Percentiles rank a stretch among this genome's conserved stretches.
These are phyloP conservation scores for Lonicera japonica DNA, from an alignment of 129 eudicot species.

Conservation along the genomic window DNA sequence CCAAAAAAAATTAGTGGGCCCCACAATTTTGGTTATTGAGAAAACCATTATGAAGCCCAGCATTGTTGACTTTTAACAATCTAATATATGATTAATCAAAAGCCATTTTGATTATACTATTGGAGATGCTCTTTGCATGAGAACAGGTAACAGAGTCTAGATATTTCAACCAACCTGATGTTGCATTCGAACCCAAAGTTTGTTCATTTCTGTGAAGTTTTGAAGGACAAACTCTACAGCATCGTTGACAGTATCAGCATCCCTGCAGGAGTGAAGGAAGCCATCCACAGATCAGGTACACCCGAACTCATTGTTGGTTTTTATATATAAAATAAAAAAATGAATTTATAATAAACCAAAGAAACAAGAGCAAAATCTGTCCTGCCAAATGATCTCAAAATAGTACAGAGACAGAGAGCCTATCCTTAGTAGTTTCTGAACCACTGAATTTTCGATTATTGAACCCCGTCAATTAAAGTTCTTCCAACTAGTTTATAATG, in stretches of 20 bases:
- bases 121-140: no score
- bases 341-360: background rate
- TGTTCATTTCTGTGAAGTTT: slow-evolving; percentile 96
- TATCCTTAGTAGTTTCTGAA: slow-evolving; percentile 7
- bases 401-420: slow-evolving; percentile 8
- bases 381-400: slow-evolving; percentile 6
- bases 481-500: background rate
- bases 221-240: slow-evolving; percentile 96
- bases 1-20: no score
- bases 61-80: no score
- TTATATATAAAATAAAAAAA: background rate
- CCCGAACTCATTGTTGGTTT: background rate
- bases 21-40: no score
- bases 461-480: background rate
- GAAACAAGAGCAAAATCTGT: background rate
- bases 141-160: slow-evolving; percentile 17
- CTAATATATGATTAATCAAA: no score
- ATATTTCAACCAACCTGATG: slow-evolving; percentile 67
- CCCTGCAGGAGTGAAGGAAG: slow-evolving; percentile 38
- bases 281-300: background rate
- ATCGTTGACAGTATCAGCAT: slow-evolving; percentile 88
- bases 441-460: background rate
- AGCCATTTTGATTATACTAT: no score
- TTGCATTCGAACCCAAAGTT: slow-evolving; percentile 97
- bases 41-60: no score